Base-by-base conservation (phyloP, 2,329 filamentous ascomycete species). In the Sphaerulina populicola region DNA sequence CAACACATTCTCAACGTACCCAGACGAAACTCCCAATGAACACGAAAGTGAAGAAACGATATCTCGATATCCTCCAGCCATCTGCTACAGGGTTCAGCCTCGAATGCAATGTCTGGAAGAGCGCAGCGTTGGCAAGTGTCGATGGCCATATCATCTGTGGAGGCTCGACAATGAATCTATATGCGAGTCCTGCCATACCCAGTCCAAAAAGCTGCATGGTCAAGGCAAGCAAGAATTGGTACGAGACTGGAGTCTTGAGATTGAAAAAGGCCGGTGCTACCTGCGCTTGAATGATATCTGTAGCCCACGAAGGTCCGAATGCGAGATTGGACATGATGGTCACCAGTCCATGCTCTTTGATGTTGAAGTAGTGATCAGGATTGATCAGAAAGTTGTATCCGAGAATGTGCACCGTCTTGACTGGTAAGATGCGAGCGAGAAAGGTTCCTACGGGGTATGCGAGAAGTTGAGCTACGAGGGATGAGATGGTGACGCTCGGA, bases 81-180 rank as follows among this genome's bases (percentile, higher is more conserved):
- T 46, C 29, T 18, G 44, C 44, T n/a, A 46, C 27, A 12, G 44
- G 44, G 29, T 46, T 46, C 10, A 35, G 31, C 14, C 44, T 31
- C 14, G 31, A 37, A 31, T 46, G 44, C 27, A 46, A 37, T 12
- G 44, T 46, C 31, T 46, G 31, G 31, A 46, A 46, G 1, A 46
- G 15, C 6, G 44, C 44, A 14, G 44, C 44, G 15, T 46, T 46
- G 31, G 44, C 44, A 11, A 46, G 18, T 6, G 44, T 46, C 9
- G 44, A 46, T 27, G 44, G 44, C 44, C 44, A 46, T 14, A 46
- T 46, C 44, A 46, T 46, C 18, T 46, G 31, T 15, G 44, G 44
- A 3, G 44, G 44, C 18, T 46, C 44, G 3, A 46, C 44, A 37
- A 46, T 46, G 18, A 46, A 46, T 27, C 44, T 31, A 27, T 46